A percentile compares a stretch with the other conserved stretches of the same genome.
Evolutionary conservation across 176 grass and related monocot genomes (phyloP).

Genomic region (Paspalum notatum): DNA sequence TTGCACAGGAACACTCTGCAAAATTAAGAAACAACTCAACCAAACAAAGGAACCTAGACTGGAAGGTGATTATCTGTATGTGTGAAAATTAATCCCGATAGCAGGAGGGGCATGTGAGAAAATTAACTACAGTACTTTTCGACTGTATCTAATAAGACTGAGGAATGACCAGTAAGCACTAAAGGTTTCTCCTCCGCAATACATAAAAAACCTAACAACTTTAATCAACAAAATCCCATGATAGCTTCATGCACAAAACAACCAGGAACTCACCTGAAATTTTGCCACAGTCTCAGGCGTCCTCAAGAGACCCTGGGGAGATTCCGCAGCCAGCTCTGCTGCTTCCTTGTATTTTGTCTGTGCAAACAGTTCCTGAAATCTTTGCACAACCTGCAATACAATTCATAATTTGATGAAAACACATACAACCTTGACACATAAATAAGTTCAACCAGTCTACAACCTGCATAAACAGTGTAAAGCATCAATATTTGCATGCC

Average conservation of each 20-base stretch:
- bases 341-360: conserved; percentile 99
- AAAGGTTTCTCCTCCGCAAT: too few relatives aligned
- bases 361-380: conserved; percentile 92
- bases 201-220: too few relatives aligned
- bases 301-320: conserved; percentile 85
- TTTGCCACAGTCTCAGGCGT: conserved; percentile 93
- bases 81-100: neutral
- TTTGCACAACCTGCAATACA: conserved; percentile 81
- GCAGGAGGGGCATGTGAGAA: neutral
- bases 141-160: neutral
- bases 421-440: neutral
- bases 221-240: neutral
- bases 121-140: neutral
- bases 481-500: neutral
- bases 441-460: neutral
- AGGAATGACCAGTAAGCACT: neutral
- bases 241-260: conserved; percentile 8
- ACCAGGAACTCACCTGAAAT: conserved; percentile 71
- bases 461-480: neutral
- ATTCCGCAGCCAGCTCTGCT: conserved; percentile 94
- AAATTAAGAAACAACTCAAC: neutral
- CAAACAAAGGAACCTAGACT: neutral
- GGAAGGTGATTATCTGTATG: neutral
- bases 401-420: conserved; percentile 34
- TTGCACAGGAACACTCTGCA: conserved; percentile 97